Percentiles rank a stretch among this genome's conserved stretches.
Evolutionary conservation across 331 rosid species (phyloP).

Genomic region (Spiraea crenata): DNA sequence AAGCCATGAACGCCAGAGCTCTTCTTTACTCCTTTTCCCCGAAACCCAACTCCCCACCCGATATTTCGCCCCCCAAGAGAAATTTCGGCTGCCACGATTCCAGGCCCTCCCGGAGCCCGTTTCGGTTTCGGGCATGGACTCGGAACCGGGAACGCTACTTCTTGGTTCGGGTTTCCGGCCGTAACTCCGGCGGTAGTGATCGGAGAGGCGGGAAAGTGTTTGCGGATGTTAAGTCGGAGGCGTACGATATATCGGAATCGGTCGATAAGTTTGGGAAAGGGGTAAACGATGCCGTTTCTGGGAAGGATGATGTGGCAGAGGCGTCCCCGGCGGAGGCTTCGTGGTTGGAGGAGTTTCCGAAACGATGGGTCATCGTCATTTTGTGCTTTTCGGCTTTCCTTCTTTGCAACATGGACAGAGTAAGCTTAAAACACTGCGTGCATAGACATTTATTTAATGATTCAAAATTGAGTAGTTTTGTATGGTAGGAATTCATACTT

Average conservation of each 20-base stretch:
- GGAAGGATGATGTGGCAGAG: conserved; percentile 33
- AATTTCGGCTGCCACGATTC: neutral
- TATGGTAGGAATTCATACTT: too few species aligned
- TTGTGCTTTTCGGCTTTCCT: conserved; percentile 91
- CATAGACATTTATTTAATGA: too few species aligned
- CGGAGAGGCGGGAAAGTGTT: conserved; percentile 42
- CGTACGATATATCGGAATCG: conserved; percentile 36
- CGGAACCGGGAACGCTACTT: conserved; percentile 28
- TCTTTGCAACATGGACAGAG: conserved; percentile 98
- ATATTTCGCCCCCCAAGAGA: conserved; percentile 28
- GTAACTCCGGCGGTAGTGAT: conserved; percentile 8
- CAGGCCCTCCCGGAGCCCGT: conserved; percentile 14
- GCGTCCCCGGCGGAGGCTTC: conserved; percentile 22
- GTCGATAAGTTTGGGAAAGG: conserved; percentile 41
- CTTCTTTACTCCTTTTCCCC: conserved; percentile 56
- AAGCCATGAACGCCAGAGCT: conserved; percentile 70
- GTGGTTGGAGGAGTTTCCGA: conserved; percentile 81
- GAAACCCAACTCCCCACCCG: conserved; percentile 27
- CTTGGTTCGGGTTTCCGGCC: conserved; percentile 26
- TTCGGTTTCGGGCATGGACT: conserved; percentile 14
- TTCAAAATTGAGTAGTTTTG: too few species aligned
- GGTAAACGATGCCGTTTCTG: conserved; percentile 14
- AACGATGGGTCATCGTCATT: conserved; percentile 89
- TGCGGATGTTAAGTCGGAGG: conserved; percentile 70
- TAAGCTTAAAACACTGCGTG: conserved; percentile 19